These are phyloP conservation scores for Groenewaldozyma tartarivorans DNA, from an alignment of 805 yeast genomes.

Conservation along the genomic window DNA sequence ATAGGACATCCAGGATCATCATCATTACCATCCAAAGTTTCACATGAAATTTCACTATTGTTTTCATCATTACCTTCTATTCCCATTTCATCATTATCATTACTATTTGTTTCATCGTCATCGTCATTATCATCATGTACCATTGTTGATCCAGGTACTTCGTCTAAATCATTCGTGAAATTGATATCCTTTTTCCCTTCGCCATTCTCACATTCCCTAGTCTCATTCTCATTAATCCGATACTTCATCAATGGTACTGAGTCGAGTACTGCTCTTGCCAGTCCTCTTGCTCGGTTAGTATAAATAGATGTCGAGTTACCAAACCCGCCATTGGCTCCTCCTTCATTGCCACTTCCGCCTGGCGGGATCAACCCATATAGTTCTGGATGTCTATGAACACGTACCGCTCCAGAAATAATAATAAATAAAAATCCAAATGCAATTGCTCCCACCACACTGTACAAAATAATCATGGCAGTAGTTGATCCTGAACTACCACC, in stretches of 20 bases:
- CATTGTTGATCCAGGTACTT: too few relatives aligned
- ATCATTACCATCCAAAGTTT: constrained; percentile 18
- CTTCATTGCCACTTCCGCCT: constrained; percentile 1
- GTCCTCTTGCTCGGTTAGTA: constrained; percentile 23
- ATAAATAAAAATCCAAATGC: constrained; percentile 22
- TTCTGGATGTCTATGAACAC: constrained; percentile 28
- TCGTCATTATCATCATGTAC: not conserved
- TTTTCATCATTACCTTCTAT: not conserved
- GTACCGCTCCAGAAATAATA: constrained; percentile 25
- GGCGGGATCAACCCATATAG: constrained; percentile 21
- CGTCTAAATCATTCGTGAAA: too few relatives aligned
- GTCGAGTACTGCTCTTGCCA: constrained; percentile 30
- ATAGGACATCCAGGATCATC: constrained; percentile 50
- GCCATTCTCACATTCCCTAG: constrained; percentile 1
- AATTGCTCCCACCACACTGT: constrained; percentile 23
- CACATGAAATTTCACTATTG: not conserved
- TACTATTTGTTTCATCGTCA: not conserved
- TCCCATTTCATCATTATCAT: not conserved
- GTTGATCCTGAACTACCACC: constrained; percentile 11
- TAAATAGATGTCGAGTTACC: constrained; percentile 10
- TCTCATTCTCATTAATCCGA: constrained; percentile 2
- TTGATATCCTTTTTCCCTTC: too few relatives aligned
- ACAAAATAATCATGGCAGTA: constrained; percentile 24
- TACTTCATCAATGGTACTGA: constrained; percentile 26
- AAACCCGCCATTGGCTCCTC: constrained; percentile 8